Percentiles rank a stretch among this genome's conserved stretches.
Evolutionary conservation across 768 basidiomycete species (phyloP).

Genomic region (Lactarius vividus): DNA sequence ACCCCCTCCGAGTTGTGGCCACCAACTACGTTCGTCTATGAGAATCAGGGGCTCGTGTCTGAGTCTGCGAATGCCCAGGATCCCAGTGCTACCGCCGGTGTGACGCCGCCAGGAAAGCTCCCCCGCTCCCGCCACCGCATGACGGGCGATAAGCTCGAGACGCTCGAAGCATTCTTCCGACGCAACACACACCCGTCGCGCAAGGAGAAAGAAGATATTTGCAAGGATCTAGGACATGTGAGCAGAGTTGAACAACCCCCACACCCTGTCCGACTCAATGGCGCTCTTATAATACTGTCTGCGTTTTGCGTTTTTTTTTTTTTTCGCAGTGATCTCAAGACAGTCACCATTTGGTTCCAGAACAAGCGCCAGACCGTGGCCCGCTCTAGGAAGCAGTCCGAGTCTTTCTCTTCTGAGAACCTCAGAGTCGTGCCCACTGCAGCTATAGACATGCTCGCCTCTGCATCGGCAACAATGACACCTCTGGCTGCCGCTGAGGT

Average conservation of each 20-base stretch:
- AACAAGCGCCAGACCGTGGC: conserved; percentile 63
- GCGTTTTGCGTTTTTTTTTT: too few species aligned
- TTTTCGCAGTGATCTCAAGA: conserved; percentile 41
- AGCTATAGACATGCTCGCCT: conserved; percentile 23
- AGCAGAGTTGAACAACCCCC: conserved; percentile 15
- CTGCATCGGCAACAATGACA: conserved; percentile 25
- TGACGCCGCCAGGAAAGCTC: conserved; percentile 19
- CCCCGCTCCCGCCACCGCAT: conserved; percentile 41
- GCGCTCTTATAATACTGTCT: background rate
- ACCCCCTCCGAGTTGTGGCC: background rate
- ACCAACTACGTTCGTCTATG: conserved; percentile 13
- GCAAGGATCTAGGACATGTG: conserved; percentile 42
- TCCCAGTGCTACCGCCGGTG: background rate
- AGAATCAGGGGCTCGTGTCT: conserved; percentile 4
- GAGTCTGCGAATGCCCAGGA: background rate
- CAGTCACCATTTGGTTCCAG: conserved; percentile 76
- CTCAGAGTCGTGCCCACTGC: background rate
- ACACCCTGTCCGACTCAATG: background rate
- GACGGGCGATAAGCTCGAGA: conserved; percentile 38
- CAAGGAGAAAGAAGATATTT: conserved; percentile 41
- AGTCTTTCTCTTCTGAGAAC: conserved; percentile 16
- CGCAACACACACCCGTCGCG: conserved; percentile 41
- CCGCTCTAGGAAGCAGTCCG: conserved; percentile 35
- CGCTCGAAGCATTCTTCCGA: conserved; percentile 38
- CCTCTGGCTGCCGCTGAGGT: conserved; percentile 7